Conservation (phyloP, 1,284 basidiomycete genomes). For the Erythrobasidium hasegawianum region DNA sequence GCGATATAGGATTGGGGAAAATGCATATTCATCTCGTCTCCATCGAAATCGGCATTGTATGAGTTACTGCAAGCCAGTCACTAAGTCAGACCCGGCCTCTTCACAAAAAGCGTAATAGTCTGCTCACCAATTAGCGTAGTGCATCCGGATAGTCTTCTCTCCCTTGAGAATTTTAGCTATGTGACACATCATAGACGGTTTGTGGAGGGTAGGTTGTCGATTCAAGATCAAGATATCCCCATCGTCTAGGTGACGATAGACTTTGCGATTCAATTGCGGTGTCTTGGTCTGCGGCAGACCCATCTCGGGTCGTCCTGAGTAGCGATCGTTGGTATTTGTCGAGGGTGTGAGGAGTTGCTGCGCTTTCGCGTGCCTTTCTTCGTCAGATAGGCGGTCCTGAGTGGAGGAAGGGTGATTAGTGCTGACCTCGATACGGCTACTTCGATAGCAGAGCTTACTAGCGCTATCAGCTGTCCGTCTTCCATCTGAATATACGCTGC, state of each 20-base stretch:
- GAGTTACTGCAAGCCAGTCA: conserved; percentile 63
- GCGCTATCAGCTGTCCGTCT: conserved; percentile 77
- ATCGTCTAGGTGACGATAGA: conserved; percentile 89
- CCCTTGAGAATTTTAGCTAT: conserved; percentile 86
- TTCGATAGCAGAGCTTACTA: conserved; percentile 65
- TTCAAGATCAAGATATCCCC: conserved; percentile 96
- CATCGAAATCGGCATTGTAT: conserved; percentile 99
- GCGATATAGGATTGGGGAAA: conserved; percentile 95
- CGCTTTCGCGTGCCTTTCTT: conserved; percentile 92
- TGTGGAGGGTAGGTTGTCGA: conserved; percentile 97
- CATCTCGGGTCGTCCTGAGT: conserved; percentile 52
- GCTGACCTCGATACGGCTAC: too few relatives aligned
- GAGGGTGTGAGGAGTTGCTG: conserved; percentile 86
- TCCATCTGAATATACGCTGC: conserved; percentile 93
- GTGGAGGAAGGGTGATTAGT: conserved; percentile 1
- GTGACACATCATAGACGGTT: conserved; percentile 99
- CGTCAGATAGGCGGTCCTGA: conserved; percentile 77
- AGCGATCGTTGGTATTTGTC: conserved; percentile 6
- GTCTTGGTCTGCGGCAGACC: conserved; percentile 48
- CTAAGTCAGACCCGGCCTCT: too few relatives aligned
- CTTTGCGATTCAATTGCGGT: conserved; percentile 81
- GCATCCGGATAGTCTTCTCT: conserved; percentile 99
- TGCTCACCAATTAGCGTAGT: conserved; percentile 88
- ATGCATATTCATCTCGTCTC: conserved; percentile 99
- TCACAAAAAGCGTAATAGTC: too few relatives aligned